A percentile compares a stretch with the other conserved stretches of the same genome.
Evolutionary conservation across 2,329 filamentous ascomycete genomes (phyloP).

Genomic region (Cryphonectria nitschkei): DNA sequence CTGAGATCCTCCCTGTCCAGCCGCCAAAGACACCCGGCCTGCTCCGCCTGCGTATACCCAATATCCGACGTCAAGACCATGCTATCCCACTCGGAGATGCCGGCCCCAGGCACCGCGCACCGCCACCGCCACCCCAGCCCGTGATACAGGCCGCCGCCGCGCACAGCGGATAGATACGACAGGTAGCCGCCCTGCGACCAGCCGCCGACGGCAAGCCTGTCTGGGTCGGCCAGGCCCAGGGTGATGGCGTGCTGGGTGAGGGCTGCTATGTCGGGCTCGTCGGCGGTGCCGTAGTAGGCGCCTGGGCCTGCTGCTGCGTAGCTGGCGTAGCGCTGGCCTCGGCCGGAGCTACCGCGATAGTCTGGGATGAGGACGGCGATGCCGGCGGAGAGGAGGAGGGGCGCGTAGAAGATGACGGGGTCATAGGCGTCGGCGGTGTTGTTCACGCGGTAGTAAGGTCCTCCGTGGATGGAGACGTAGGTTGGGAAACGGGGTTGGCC

Average conservation of each 20-base stretch:
- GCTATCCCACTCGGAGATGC: conserved; percentile 42
- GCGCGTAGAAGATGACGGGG: conserved; percentile 34
- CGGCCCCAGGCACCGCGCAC: conserved; percentile 42
- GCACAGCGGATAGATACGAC: conserved; percentile 41
- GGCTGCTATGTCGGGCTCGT: conserved; percentile 43
- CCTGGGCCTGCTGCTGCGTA: conserved; percentile 34
- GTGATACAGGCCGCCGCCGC: conserved; percentile 38
- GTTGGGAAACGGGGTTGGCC: conserved; percentile 35
- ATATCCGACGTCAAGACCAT: conserved; percentile 40
- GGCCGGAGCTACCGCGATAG: conserved; percentile 42
- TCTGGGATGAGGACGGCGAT: conserved; percentile 43
- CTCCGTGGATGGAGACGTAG: conserved; percentile 42
- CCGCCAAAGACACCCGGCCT: conserved; percentile 36
- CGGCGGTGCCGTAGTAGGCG: conserved; percentile 37
- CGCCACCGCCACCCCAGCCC: conserved; percentile 41
- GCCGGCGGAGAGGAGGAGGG: conserved; percentile 40
- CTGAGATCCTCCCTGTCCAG: conserved; percentile 25
- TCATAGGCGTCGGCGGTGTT: conserved; percentile 37
- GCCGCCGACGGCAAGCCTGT: conserved; percentile 41
- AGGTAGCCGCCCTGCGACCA: conserved; percentile 45
- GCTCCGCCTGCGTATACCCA: conserved; percentile 34
- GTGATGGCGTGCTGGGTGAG: conserved; percentile 40
- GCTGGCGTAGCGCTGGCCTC: conserved; percentile 39
- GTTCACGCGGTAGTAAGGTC: conserved; percentile 38
- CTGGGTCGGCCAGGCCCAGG: conserved; percentile 37